Evolutionary conservation across 73 alveolate species (phyloP), one percentile per base, ranked within the genome.

Genomic region (Symbiodinium natans): DNA sequence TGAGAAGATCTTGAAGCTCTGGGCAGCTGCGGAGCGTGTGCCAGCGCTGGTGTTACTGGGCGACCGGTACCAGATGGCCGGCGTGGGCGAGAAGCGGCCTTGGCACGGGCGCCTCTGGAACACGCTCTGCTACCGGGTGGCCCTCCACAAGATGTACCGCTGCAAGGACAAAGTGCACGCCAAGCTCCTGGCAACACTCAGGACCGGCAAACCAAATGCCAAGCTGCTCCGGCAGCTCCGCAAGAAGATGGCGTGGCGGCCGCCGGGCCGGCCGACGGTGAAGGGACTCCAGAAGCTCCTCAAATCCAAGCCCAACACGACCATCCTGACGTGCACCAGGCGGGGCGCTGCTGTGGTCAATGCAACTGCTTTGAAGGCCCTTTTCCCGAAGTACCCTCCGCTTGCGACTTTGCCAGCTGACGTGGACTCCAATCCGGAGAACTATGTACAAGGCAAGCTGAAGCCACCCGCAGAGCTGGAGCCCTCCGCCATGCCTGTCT

Each of bases 201-300:
- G 92, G 25, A 82, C 92, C 34, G 42, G 27, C 36, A 31, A 36
- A 2, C 92, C 92, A 1, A 19, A 33, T 41, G 40, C 9, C 2
- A 27, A 11, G 40, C 36, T 36, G 2, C 68, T 82, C 41, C 36
- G 23, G 92, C 13, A 39, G 73, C 39, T 82, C 41, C 92, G 71
- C 34, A 1, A 41, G 92, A 63, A 38, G 73, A 82, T 39, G 92
- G 92, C 92, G 1, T 82, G 92, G 92, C 17, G 73, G 73, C 92
- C 92, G 27, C 92, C 92, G 4, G 54, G 42, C 68, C 23, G 23
- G 59, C 71, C 71, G 68, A 40, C 63, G 17, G 68, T 29, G 7
- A 71, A 9, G 39, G 92, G 71, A 39, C 23, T 82, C n/a, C 92
- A 41, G 34, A 34, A 19, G 68, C 93, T 85, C 52, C 82, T 85